Conservation (phyloP, 257 asterid genomes). For the Solanum phureja region DNA sequence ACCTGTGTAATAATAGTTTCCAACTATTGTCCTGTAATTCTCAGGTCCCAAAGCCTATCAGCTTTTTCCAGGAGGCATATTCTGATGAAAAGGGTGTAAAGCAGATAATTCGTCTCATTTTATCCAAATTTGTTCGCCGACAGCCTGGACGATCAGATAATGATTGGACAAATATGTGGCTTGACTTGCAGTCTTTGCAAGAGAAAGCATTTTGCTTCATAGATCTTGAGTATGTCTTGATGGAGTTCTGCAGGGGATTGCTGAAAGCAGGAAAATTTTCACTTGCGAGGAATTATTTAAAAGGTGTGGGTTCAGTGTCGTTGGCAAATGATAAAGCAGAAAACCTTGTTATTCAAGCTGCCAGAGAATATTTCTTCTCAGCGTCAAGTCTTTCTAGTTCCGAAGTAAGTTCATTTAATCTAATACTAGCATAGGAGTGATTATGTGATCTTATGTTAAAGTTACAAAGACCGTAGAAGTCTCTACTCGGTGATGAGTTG, state of each 20-base stretch:
- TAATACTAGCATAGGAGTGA: neutral
- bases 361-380: conserved; percentile 93
- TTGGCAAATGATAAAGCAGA: conserved; percentile 91
- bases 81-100: conserved; percentile 76
- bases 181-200: conserved; percentile 79
- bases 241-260: conserved; percentile 96
- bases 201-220: conserved; percentile 92
- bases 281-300: conserved; percentile 89
- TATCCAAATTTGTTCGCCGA: conserved; percentile 78
- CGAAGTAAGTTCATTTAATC: conserved; percentile 45
- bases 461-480: neutral
- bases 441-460: neutral
- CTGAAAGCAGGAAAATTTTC: conserved; percentile 92
- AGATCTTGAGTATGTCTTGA: conserved; percentile 75
- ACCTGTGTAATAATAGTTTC: conserved; percentile 2
- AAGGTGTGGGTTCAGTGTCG: conserved; percentile 71
- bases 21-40: neutral
- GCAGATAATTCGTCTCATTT: conserved; percentile 86
- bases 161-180: conserved; percentile 98
- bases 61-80: conserved; percentile 55
- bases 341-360: conserved; percentile 94
- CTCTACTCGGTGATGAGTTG: neutral
- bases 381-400: conserved; percentile 92
- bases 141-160: conserved; percentile 82
- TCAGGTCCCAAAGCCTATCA: conserved; percentile 92